Evolutionary conservation across 441 rosid species (phyloP), one percentile per base, ranked within the genome.

Genomic region (Biscutella laevigata): DNA sequence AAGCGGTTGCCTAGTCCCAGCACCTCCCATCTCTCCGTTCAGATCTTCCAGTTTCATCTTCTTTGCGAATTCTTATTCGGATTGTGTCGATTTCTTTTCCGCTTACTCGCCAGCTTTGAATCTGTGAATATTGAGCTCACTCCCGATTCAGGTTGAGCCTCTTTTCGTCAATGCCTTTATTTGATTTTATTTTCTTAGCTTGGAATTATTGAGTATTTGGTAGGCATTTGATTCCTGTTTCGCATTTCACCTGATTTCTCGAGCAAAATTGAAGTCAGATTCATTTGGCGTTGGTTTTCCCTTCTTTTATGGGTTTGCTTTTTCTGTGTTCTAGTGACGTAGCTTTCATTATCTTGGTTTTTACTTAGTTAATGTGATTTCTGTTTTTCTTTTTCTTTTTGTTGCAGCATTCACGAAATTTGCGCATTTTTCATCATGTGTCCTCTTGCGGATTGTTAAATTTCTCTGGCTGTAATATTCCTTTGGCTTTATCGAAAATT

Each of bases 261-360:
- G 1, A 25, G n/a, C n/a, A n/a, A n/a, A n/a, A n/a, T n/a, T n/a
- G n/a, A 50, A 42, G 41, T 57, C 64, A 51, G 63, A 56, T 64
- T 56, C 51, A 12, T 43, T 28, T 10, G 48, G n/a, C 7, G 1
- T 38, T 21, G 15, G 29, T 54, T 46, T 48, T n/a, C n/a, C 13
- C 26, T 29, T 59, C 17, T 33, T 46, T 27, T 47, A 12, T 36
- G 16, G 5, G 20, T 25, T 46, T 35, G 15, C n/a, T 3, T 9
- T 14, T 7, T n/a, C 20, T 33, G 27, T 27, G 5, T 24, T 34
- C 39, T 14, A 15, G 3, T 33, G 12, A 26, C 15, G 9, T 53
- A 20, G 14, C 39, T 54, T n/a, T 40, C 5, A n/a, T 6, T 6
- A 32, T 25, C 43, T 14, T n/a, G n/a, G n/a, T n/a, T n/a, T n/a